Evolutionary conservation across 768 basidiomycete species (phyloP), one percentile per base, ranked within the genome.

Genomic region (Lentinula aciculospora): DNA sequence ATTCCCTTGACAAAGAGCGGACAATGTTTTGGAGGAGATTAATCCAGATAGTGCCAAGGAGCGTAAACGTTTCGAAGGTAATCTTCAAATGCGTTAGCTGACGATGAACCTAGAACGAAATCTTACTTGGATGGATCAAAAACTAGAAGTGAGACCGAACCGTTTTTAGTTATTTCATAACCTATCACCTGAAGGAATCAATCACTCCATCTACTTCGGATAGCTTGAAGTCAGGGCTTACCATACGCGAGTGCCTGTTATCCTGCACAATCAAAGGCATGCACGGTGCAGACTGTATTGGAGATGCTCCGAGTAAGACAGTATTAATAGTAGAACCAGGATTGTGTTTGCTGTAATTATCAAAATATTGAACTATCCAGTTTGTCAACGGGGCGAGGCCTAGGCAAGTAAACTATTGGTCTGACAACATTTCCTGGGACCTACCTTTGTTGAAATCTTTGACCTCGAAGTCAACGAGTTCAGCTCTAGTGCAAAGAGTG

Each of bases 211-310:
- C 19, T 13, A 9, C 9, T 7, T 44, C n/a, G 7, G 3, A 12
- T 25, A 12, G 9, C 12, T 13, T 17, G 4, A 0, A 10, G n/a
- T 25, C 42, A 23, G 19, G 23, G 42, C 19, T 44, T 21, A 44
- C 83, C 3, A 88, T 87, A 25, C 89, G 72, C n/a, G 94, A 97
- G 72, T 97, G 94, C 0, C 92, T 92, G 6, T 78, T 68, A 65
- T 91, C 85, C 74, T 96, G 87, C 50, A 96, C 73, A 42, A 96
- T 86, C 29, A 97, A 66, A 8, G 94, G 94, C 81, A 92, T 85
- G 63, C 80, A 83, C 21, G 81, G 69, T 0, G 89, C 86, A 27
- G 75, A 67, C 9, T 75, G 63, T 7, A 94, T 76, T 3, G 85
- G 76, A 0, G 76, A 72, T 2, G 79, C 77, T 1, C 69, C 71